These are phyloP conservation scores for Mycena floridula DNA, from an alignment of 768 basidiomycete genomes.

Conservation along the genomic window DNA sequence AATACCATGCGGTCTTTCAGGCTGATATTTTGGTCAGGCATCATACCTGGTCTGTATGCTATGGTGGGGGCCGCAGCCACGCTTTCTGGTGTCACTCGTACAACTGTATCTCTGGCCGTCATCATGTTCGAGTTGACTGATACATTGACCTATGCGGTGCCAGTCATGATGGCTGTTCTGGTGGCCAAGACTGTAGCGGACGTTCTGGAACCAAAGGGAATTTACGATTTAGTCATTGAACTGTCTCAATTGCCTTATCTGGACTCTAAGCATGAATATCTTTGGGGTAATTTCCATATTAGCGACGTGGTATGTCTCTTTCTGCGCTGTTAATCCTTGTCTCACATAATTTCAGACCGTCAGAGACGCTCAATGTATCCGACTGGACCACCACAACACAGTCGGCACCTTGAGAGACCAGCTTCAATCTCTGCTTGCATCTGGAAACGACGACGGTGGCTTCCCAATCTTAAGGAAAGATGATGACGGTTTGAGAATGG, in stretches of 20 bases:
- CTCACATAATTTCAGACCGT: slow-evolving; percentile 60
- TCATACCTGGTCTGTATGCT: slow-evolving; percentile 88
- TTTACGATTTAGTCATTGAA: slow-evolving; percentile 96
- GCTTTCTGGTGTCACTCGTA: slow-evolving; percentile 94
- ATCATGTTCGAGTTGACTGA: slow-evolving; percentile 79
- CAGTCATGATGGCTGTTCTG: slow-evolving; percentile 83
- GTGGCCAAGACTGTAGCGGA: slow-evolving; percentile 90
- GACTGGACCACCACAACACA: slow-evolving; percentile 68
- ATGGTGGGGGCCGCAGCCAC: slow-evolving; percentile 96
- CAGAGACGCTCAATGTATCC: slow-evolving; percentile 62
- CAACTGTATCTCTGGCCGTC: slow-evolving; percentile 90
- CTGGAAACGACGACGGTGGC: slow-evolving; percentile 71
- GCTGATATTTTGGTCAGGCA: slow-evolving; percentile 24
- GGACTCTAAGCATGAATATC: slow-evolving; percentile 83
- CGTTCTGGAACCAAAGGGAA: slow-evolving; percentile 85
- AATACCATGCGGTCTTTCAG: not conserved
- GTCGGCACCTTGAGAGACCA: slow-evolving; percentile 70
- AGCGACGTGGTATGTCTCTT: slow-evolving; percentile 64
- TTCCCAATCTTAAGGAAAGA: slow-evolving; percentile 76
- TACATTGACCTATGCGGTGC: slow-evolving; percentile 86
- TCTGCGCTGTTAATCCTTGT: too few species aligned
- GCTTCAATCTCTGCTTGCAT: slow-evolving; percentile 48
- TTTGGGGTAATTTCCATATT: slow-evolving; percentile 76
- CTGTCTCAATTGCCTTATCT: slow-evolving; percentile 88
- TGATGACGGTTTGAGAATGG: slow-evolving; percentile 48